Evolutionary conservation across 371 early-diverging fungal species (phyloP), one percentile per base, ranked within the genome.

Genomic region (Saksenaea vasiformis): DNA sequence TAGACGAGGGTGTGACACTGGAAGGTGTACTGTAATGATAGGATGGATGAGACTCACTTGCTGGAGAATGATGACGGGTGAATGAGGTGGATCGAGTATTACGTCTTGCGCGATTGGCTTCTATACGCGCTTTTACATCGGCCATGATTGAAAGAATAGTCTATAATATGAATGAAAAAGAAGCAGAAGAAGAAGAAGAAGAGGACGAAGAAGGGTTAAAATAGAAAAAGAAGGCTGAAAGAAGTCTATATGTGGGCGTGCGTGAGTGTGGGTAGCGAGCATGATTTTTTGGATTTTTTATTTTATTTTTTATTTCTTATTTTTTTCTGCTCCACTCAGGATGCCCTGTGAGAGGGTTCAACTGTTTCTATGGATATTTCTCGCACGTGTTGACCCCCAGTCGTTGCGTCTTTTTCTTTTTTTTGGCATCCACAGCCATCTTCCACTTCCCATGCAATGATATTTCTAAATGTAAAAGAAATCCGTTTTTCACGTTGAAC

Each of bases 381-480:
- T 47, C 51, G 51, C 51, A 47, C 51, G 51, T 47, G 51, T 26
- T 47, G 51, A 47, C 51, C 51, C 51, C 51, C 51, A 47, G 10
- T 47, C 5, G 11, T 22, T 5, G 27, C 0, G 9, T n/a, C 5
- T 22, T 47, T 47, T 47, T 47, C 10, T 17, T n/a, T 17, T 22
- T 47, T n/a, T 47, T 47, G 51, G 61, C 65, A 64, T 22, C 57
- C 31, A 37, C 28, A 36, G 9, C 54, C 47, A 24, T 39, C 59
- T 35, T 44, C 15, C 11, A 58, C 64, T 64, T 68, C 69, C 69
- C 69, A 68, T 19, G 69, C 69, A 37, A 68, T 64, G 35, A 68
- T 68, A 41, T 56, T 63, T 37, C 81, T 63, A 60, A 82, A 82
- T 1, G 82, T 82, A 31, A 76, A 72, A 0, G 82, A 82, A 5